Evolutionary conservation across 2,329 filamentous ascomycete genomes (phyloP), one percentile per base, ranked within the genome.

Genomic region (Byssochlamys sp.): DNA sequence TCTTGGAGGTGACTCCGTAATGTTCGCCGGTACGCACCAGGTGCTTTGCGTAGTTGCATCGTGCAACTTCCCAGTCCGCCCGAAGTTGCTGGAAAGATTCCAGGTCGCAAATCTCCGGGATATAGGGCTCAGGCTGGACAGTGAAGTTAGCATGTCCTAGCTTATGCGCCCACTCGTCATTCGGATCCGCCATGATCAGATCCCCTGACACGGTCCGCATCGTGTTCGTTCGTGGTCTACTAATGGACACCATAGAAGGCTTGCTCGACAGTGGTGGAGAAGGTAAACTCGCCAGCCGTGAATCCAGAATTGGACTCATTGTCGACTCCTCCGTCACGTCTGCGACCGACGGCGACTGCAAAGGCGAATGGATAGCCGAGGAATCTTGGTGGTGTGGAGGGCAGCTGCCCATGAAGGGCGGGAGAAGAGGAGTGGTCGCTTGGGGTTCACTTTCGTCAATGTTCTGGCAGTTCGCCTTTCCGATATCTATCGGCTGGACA

Each of bases 111-210:
- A 69, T 69, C 14, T 84, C 80, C 0, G 90, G 87, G 7, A 83
- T 73, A 67, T 96, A 96, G 0, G 91, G 92, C 69, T 86, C 83
- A 0, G 91, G 91, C 25, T 83, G 77, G 64, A 97, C 95, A 65
- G 84, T 91, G 71, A 95, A 96, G 76, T 97, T 96, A 62, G 91
- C 91, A 70, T 97, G 91, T 28, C 92, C 92, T 12, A 97, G 83
- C 57, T 84, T 85, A 67, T 87, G 84, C 0, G 89, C 87, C 92
- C 92, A 96, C 63, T 87, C 84, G 69, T 95, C 90, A 54, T 85
- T 80, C 4, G 70, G 66, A 45, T 85, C 83, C 57, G 88, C 84
- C n/a, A 84, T 76, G 56, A 86, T 76, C 61, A 91, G 84, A 71
- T 81, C 63, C 70, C 75, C 64, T 74, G 80, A 70, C 67, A 71